These are phyloP conservation scores for Gypsophila paniculata DNA, from an alignment of 179 eudicot species.

Conservation along the genomic window DNA sequence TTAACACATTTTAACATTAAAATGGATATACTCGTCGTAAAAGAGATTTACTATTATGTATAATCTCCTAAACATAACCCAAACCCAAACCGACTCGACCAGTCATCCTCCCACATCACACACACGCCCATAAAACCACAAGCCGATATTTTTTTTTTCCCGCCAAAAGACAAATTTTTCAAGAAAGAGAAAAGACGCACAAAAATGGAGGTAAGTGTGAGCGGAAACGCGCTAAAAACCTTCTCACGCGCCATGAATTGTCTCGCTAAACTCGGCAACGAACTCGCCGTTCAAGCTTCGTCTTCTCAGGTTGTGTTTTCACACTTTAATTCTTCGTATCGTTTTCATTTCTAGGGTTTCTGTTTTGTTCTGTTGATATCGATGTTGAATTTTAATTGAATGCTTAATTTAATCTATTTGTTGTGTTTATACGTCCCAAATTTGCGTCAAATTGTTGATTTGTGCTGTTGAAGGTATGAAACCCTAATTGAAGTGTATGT, in stretches of 20 bases:
- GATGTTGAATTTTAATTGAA: no score
- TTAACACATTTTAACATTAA: no score
- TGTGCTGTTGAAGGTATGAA: not conserved
- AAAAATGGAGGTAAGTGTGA: conserved; percentile 65
- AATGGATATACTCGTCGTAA: no score
- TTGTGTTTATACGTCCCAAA: not conserved
- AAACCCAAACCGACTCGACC: no score
- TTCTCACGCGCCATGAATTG: conserved; percentile 73
- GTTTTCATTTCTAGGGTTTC: conserved; percentile 8
- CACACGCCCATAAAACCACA: not conserved
- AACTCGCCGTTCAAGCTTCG: conserved; percentile 78
- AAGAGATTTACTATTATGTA: no score
- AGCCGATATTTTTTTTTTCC: not conserved
- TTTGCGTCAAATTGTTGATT: not conserved
- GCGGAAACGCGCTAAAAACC: conserved; percentile 75
- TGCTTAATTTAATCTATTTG: no score
- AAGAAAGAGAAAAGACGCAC: conserved; percentile 1
- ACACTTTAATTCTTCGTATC: not conserved
- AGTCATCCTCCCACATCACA: no score
- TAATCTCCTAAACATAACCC: no score
- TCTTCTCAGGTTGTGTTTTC: conserved; percentile 57
- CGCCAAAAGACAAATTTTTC: not conserved
- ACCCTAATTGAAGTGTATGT: not conserved
- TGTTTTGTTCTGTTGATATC: not conserved
- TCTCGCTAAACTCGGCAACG: conserved; percentile 91